phyloP scores from a whole-genome alignment of 2,329 filamentous ascomycete genomes.

The Fonsecaea erecta region DNA sequence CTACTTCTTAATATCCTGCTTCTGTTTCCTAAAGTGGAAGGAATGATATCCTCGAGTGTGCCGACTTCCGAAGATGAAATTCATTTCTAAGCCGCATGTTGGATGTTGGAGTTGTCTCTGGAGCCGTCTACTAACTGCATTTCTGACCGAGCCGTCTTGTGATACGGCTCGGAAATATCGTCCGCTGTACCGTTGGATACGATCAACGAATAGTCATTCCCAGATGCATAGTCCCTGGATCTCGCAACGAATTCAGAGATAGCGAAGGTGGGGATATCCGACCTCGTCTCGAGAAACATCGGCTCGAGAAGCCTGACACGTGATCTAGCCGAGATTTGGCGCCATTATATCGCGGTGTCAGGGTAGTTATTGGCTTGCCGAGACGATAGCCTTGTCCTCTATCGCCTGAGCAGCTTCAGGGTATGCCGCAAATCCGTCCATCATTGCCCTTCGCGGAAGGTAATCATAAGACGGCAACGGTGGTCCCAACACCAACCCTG shows the following conservation, averaged over 20 bases:
- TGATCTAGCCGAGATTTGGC: background rate
- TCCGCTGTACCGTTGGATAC: background rate
- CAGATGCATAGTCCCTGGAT: background rate
- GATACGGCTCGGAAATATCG: background rate
- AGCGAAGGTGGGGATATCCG: background rate
- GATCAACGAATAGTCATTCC: background rate
- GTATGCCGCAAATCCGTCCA: background rate
- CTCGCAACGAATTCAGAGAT: background rate
- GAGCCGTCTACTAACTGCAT: background rate
- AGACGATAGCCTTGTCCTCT: background rate
- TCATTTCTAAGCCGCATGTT: background rate
- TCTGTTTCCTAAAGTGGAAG: background rate
- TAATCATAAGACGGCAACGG: background rate
- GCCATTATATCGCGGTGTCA: too few species aligned
- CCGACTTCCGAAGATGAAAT: background rate
- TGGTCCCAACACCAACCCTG: background rate
- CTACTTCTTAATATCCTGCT: background rate
- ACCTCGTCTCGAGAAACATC: constrained; percentile 1
- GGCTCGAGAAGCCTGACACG: background rate
- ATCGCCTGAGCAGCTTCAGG: background rate
- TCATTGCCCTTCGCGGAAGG: background rate
- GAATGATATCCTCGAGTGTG: background rate
- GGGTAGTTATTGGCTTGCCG: background rate
- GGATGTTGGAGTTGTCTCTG: background rate
- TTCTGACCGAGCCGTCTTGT: background rate